Base-by-base conservation (phyloP, 352 stramenopile species). In the Phytophthora brassicae region DNA sequence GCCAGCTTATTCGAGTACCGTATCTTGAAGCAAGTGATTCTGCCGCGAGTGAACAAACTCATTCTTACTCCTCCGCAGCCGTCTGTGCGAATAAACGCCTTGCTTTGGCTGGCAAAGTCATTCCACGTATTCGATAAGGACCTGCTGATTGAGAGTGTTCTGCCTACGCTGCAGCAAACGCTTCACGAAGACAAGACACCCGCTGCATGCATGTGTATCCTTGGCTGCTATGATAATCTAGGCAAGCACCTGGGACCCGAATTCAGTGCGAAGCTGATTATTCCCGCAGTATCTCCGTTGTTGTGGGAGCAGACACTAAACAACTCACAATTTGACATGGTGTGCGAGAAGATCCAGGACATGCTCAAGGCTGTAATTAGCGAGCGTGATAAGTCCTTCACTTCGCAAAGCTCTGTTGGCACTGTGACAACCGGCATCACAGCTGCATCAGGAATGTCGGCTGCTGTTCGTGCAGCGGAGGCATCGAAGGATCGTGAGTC, bases 71-170 rank as follows among this genome's bases (percentile, higher is more conserved):
- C 86, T 39, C 84, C 86, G 24, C 84, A 94, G 66, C 81, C 87
- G 51, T 92, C 84, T 0, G 86, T 95, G 53, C 77, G 86, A 29
- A 88, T 95, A 61, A 95, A 95, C 55, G 84, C 86, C 23, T 57
- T 95, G 55, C 68, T 95, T 3, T 94, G 86, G 84, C 64, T 95
- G 13, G 84, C 84, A 33, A 95, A 95, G 67, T 93, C 81, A 13
- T 94, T 94, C 66, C 82, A 95, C 55, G 83, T 95, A 20, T 95
- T 95, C 59, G 86, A 95, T 64, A 95, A 95, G 59, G 84, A 93
- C 54, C 41, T 94, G 50, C 62, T 95, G 19, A 79, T 94, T 50
- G 86, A 95, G 31, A 92, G 84, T 58, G 84, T 94, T 19, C 51
- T 95, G 20, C 86, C 86, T 12, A 92, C 84, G 19, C 70, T 95